A percentile compares a stretch with the other conserved stretches of the same genome.
phyloP scores from a whole-genome alignment of 2,329 filamentous ascomycete species.

The Clarireedia homoeocarpa region DNA sequence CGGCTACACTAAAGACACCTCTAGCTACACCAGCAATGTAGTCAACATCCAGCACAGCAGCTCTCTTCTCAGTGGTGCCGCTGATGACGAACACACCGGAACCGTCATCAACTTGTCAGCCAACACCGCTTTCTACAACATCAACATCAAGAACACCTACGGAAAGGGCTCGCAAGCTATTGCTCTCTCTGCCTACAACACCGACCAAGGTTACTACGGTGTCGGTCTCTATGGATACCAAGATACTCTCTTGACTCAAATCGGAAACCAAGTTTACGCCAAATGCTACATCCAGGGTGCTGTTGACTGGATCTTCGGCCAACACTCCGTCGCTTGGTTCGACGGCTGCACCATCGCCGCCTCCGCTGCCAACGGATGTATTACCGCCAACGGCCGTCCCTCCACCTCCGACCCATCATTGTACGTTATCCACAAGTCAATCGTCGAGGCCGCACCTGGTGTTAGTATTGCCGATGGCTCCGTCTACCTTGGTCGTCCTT shows the following conservation, averaged over 20 bases:
- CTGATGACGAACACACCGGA: conserved; percentile 34
- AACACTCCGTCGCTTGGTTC: conserved; percentile 35
- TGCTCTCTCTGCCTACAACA: conserved; percentile 43
- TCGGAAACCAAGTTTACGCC: conserved; percentile 47
- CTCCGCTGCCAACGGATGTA: conserved; percentile 32
- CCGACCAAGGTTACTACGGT: conserved; percentile 49
- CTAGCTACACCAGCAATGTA: conserved; percentile 40
- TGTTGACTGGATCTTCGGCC: conserved; percentile 53
- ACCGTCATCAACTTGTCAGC: conserved; percentile 31
- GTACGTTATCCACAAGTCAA: conserved; percentile 43
- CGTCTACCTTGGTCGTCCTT: conserved; percentile 46
- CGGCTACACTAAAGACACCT: conserved; percentile 41
- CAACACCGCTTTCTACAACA: conserved; percentile 50
- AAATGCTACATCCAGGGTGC: conserved; percentile 49
- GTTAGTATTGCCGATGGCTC: conserved; percentile 33
- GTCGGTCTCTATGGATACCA: conserved; percentile 48
- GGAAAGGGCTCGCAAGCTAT: conserved; percentile 44
- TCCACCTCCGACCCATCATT: conserved; percentile 35
- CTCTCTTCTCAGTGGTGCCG: conserved; percentile 34
- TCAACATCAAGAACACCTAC: conserved; percentile 47
- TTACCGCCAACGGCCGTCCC: conserved; percentile 36
- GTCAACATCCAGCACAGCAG: conserved; percentile 38
- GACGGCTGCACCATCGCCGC: conserved; percentile 39
- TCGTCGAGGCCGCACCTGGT: conserved; percentile 35
- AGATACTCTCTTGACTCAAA: conserved; percentile 44